These are phyloP conservation scores for Allium sativum DNA, from an alignment of 106 monocot species.

Conservation along the genomic window DNA sequence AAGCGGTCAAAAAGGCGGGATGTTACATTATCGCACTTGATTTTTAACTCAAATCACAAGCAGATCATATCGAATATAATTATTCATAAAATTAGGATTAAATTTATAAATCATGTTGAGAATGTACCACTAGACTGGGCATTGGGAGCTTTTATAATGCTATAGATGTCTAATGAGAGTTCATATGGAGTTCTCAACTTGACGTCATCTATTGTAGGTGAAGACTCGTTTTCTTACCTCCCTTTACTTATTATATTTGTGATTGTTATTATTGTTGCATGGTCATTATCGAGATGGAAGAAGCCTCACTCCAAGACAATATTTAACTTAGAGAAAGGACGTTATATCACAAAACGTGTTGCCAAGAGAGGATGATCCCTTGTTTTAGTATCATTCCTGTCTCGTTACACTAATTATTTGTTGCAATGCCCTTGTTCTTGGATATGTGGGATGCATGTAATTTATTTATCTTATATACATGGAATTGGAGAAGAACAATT, in stretches of 20 bases:
- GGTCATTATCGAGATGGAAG: slow-evolving; percentile 7
- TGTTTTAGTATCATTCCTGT: background rate
- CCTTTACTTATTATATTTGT: background rate
- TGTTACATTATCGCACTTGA: too few species aligned
- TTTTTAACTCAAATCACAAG: too few species aligned
- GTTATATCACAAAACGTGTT: background rate
- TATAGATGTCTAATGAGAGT: slow-evolving; percentile 9
- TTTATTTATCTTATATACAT: too few species aligned
- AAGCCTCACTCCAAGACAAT: slow-evolving; percentile 5
- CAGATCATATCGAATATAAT: too few species aligned
- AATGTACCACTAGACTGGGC: slow-evolving; percentile 52
- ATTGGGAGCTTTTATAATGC: slow-evolving; percentile 52
- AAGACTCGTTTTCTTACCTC: slow-evolving; percentile 1
- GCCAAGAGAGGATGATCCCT: background rate
- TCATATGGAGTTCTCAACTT: background rate
- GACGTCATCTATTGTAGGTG: background rate
- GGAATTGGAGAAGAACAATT: background rate
- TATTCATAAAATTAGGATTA: slow-evolving; percentile 37
- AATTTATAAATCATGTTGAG: slow-evolving; percentile 32
- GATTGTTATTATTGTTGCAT: background rate
- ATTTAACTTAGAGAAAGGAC: slow-evolving; percentile 6
- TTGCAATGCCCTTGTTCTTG: background rate
- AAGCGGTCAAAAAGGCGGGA: too few species aligned
- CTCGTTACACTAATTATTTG: background rate
- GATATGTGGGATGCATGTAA: background rate